These are phyloP conservation scores for Halophytophthora batemanensis DNA, from an alignment of 352 stramenopile genomes.

Conservation along the genomic window DNA sequence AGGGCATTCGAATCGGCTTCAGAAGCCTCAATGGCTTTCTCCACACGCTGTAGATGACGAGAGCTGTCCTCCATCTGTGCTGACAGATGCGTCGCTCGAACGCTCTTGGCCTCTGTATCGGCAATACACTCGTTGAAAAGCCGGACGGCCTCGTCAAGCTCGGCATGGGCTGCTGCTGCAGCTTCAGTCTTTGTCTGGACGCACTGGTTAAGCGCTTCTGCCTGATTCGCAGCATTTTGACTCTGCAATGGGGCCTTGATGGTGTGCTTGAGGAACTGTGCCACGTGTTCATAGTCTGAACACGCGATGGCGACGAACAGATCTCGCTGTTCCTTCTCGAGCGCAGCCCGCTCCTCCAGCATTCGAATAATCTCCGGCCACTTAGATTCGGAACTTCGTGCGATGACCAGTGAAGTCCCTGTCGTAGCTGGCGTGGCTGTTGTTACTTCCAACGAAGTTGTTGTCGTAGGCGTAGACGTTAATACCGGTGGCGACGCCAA, in stretches of 20 bases:
- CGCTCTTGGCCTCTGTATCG: slow-evolving; percentile 64
- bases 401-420: too few relatives aligned
- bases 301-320: slow-evolving; percentile 70
- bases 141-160: slow-evolving; percentile 44
- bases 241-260: slow-evolving; percentile 10
- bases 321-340: slow-evolving; percentile 49
- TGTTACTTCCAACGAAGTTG: too few relatives aligned
- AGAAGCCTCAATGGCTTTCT: slow-evolving; percentile 43
- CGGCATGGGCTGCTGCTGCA: slow-evolving; percentile 9
- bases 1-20: slow-evolving; percentile 48
- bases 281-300: slow-evolving; percentile 64
- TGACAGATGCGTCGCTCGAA: slow-evolving; percentile 33
- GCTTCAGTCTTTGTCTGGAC: slow-evolving; percentile 19
- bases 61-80: slow-evolving; percentile 56
- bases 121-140: slow-evolving; percentile 71
- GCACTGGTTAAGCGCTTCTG: slow-evolving; percentile 18
- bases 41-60: slow-evolving; percentile 49
- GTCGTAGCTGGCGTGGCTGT: too few relatives aligned
- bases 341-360: slow-evolving; percentile 35
- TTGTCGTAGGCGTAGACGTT: neutral
- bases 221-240: slow-evolving; percentile 4
- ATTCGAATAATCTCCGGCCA: slow-evolving; percentile 37
- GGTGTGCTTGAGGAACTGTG: slow-evolving; percentile 41
- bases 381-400: slow-evolving; percentile 6
- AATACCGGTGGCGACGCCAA: neutral